phyloP scores from a whole-genome alignment of 2,329 filamentous ascomycete species.

The Ophiosphaerella korrae region DNA sequence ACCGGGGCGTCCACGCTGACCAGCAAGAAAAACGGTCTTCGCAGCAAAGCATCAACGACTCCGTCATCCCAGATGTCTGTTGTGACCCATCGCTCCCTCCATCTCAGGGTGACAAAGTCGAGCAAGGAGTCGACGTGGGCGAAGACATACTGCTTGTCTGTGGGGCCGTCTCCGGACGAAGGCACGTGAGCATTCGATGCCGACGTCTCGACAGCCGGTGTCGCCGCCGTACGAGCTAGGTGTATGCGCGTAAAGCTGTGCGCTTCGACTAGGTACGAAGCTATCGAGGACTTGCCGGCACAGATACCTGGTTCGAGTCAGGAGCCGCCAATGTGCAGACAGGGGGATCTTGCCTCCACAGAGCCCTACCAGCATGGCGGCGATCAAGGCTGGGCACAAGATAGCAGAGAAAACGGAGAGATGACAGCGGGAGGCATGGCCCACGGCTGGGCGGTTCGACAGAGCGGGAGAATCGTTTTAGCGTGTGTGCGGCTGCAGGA shows the following conservation, averaged over 20 bases:
- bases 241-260: constrained; percentile 79
- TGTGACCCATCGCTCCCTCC: constrained; percentile 84
- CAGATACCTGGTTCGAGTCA: constrained; percentile 71
- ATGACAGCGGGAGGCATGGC: neutral
- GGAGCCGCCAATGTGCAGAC: neutral
- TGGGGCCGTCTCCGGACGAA: constrained; percentile 10
- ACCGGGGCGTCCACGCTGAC: constrained; percentile 91
- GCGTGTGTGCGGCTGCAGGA: constrained; percentile 28
- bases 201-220: constrained; percentile 50
- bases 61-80: constrained; percentile 77
- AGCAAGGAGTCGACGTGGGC: constrained; percentile 69
- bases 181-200: constrained; percentile 47
- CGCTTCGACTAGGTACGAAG: constrained; percentile 81
- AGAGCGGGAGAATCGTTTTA: constrained; percentile 4
- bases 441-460: neutral
- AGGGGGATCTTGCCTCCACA: constrained; percentile 54
- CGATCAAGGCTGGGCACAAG: neutral
- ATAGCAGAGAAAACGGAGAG: neutral
- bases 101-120: constrained; percentile 82
- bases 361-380: constrained; percentile 73
- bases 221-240: constrained; percentile 53
- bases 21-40: constrained; percentile 90
- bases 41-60: constrained; percentile 74
- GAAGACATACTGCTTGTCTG: constrained; percentile 46
- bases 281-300: constrained; percentile 88